Evolutionary conservation across 306 rosid genomes (phyloP).

Genomic region (Fragaria nilgerrensis): DNA sequence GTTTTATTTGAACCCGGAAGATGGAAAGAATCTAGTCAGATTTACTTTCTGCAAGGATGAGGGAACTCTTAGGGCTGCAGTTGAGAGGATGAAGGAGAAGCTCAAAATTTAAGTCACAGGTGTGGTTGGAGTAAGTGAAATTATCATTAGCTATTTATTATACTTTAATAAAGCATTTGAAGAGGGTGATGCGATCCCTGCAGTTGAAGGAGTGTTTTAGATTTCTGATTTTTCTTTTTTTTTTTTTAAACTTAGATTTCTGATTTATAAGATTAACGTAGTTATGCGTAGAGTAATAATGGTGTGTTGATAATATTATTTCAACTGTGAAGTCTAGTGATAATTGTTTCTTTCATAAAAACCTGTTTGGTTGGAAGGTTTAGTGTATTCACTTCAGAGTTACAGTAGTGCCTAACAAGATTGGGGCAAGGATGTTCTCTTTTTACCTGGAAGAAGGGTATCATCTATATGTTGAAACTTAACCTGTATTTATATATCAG

Average conservation of each 20-base stretch:
- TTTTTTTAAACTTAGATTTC: too few relatives aligned
- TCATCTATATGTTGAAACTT: background rate
- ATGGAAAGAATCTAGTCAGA: slow-evolving; percentile 84
- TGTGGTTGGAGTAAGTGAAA: background rate
- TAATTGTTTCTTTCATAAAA: background rate
- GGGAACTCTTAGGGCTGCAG: slow-evolving; percentile 75
- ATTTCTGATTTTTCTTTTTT: background rate
- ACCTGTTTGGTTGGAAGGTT: background rate
- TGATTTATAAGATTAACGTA: background rate
- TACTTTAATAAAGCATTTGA: background rate
- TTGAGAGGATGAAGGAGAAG: slow-evolving; percentile 85
- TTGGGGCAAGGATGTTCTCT: background rate
- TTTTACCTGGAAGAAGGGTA: background rate
- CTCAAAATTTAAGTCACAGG: slow-evolving; percentile 33
- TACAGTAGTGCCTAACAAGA: background rate
- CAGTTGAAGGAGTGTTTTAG: background rate
- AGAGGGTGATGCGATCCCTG: background rate
- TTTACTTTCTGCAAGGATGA: slow-evolving; percentile 95
- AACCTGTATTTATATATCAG: background rate
- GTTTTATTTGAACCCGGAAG: slow-evolving; percentile 90
- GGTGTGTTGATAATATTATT: background rate
- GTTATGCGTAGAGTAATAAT: background rate
- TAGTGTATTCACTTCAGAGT: background rate
- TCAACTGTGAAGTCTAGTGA: background rate
- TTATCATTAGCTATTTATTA: background rate